Evolutionary conservation across 352 stramenopile genomes (phyloP).

Genomic region (Globisporangium spinosum): DNA sequence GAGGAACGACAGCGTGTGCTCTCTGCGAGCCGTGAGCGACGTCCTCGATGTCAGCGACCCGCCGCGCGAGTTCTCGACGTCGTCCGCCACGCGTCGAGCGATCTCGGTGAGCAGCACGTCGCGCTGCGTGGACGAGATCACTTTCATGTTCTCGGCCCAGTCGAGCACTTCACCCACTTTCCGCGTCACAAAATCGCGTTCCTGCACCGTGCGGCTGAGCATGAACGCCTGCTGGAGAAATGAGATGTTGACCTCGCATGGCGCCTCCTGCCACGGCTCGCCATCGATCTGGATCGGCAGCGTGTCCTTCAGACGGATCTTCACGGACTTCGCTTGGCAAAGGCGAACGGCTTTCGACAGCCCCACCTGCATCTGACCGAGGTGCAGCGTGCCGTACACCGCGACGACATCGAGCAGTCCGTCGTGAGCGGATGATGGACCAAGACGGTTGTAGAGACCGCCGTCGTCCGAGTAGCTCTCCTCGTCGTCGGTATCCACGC

Average conservation of each 20-base stretch:
- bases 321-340: constrained; percentile 65
- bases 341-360: constrained; percentile 76
- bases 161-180: constrained; percentile 82
- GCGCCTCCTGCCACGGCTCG: constrained; percentile 91
- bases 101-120: constrained; percentile 76
- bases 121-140: constrained; percentile 66
- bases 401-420: constrained; percentile 92
- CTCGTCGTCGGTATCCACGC: constrained; percentile 36
- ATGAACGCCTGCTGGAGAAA: constrained; percentile 85
- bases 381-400: constrained; percentile 90
- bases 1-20: constrained; percentile 25
- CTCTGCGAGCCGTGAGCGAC: constrained; percentile 12
- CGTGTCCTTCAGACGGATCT: constrained; percentile 54
- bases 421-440: constrained; percentile 81
- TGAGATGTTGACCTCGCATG: constrained; percentile 76
- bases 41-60: constrained; percentile 11
- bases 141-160: constrained; percentile 70
- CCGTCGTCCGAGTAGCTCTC: constrained; percentile 27
- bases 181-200: constrained; percentile 74
- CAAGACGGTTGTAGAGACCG: constrained; percentile 28
- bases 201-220: constrained; percentile 70
- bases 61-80: constrained; percentile 20
- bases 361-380: constrained; percentile 92
- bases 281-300: constrained; percentile 92
- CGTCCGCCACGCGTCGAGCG: constrained; percentile 55